A percentile compares a stretch with the other conserved stretches of the same genome.
These are phyloP conservation scores for Moesziomyces sp. DNA, from an alignment of 1,284 basidiomycete species.

Conservation along the genomic window DNA sequence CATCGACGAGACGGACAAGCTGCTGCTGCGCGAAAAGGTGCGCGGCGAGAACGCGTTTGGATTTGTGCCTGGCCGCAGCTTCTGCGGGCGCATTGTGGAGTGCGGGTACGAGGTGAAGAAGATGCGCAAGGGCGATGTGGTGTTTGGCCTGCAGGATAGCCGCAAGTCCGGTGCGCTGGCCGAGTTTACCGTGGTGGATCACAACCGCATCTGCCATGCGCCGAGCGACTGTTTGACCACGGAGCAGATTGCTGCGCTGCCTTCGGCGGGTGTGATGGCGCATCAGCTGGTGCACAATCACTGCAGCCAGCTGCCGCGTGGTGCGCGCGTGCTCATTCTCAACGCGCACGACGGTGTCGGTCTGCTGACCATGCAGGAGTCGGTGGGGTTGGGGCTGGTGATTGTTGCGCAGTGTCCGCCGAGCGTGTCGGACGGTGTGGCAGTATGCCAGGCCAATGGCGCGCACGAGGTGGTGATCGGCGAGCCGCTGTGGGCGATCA, in stretches of 20 bases:
- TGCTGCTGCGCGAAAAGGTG: slow-evolving; percentile 65
- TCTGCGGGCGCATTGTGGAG: slow-evolving; percentile 69
- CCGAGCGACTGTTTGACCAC: slow-evolving; percentile 65
- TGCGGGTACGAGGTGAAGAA: slow-evolving; percentile 67
- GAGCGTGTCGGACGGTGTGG: slow-evolving; percentile 63
- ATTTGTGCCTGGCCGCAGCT: slow-evolving; percentile 69
- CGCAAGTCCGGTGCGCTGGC: slow-evolving; percentile 68
- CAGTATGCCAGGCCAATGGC: slow-evolving; percentile 67
- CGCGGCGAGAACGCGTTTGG: slow-evolving; percentile 64
- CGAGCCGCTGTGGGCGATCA: slow-evolving; percentile 69
- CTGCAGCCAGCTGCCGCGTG: slow-evolving; percentile 65
- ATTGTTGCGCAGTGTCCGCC: slow-evolving; percentile 69
- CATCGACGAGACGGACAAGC: slow-evolving; percentile 67
- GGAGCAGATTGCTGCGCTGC: slow-evolving; percentile 69
- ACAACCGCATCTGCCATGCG: slow-evolving; percentile 67
- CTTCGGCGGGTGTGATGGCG: slow-evolving; percentile 67
- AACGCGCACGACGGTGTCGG: slow-evolving; percentile 70
- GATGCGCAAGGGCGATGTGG: slow-evolving; percentile 68
- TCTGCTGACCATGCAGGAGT: slow-evolving; percentile 68
- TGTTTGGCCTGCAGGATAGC: slow-evolving; percentile 68
- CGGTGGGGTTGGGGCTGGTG: slow-evolving; percentile 66
- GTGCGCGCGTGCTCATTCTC: slow-evolving; percentile 68
- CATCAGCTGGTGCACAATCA: slow-evolving; percentile 68
- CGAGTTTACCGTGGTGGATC: slow-evolving; percentile 68
- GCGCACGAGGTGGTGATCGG: slow-evolving; percentile 69